Base-by-base conservation (phyloP, 495 filamentous ascomycete species). In the Neurospora sp. region DNA sequence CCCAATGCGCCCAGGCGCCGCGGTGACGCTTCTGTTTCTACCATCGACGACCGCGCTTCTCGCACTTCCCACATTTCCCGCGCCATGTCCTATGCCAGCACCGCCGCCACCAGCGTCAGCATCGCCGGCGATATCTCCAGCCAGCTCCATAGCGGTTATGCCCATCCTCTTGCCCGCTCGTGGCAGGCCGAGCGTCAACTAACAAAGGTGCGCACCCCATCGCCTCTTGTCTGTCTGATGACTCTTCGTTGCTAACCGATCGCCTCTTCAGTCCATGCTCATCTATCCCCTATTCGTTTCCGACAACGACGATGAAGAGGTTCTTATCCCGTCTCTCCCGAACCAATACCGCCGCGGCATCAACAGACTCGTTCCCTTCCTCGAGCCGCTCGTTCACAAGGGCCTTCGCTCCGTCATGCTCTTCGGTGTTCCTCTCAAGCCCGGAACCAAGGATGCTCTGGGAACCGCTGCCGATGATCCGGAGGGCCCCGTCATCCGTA, bases 131-230 rank as follows among this genome's bases (percentile, higher is more conserved):
- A 97, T 76, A 96, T 99, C 75, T 92, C 93, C 12, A 97, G 94
- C 79, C 96, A 98, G 79, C 88, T 99, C 38, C 96, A 99, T 82
- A 91, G 94, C 73, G 96, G 96, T 71, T 99, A 98, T 81, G 92
- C 90, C 76, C 96, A 99, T 79, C 94, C 96, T 37, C 88, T 99
- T 69, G 91, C 93, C 69, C 86, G 96, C 74, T 87, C 92, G 79
- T 99, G 96, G 96, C 96, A 99, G 79, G 93, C 96, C 11, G 96
- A 99, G 83, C 88, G 94, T 69, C 94, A 98, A 86, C 88, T 99
- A 78, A 98, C 96, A 23, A 99, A 99, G 89, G 94, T 94, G 74
- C 70, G 85, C 75, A 71, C 39, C 12, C 18, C 35, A 40, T 70
- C 37, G 31, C 20, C 44, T 37, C 27, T 44, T 37, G 20, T 54